Evolutionary conservation across 768 basidiomycete genomes (phyloP), one percentile per base, ranked within the genome.

Genomic region (Agrocybe praecox): DNA sequence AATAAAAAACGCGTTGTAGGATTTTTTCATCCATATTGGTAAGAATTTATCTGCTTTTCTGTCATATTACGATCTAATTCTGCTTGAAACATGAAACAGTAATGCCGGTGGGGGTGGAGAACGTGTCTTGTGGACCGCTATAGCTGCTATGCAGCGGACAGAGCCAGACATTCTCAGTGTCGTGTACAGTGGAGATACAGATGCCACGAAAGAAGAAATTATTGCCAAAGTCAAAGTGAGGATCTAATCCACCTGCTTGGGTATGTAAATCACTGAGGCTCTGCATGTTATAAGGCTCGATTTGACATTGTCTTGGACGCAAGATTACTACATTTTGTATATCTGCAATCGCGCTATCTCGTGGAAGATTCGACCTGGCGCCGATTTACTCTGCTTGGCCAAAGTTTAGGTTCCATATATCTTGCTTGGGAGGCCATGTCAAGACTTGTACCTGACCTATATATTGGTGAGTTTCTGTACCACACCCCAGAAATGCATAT

Each of bases 31-130:
- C 96, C 96, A 0, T 98, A 96, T 69, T 98, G 95, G 95, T 95
- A 64, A 74, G 85, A 15, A 17, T 36, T 9, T 29, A 19, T 32
- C 34, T 34, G 57, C 9, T 43, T 52, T 53, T 40, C n/a, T 49
- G 59, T 23, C 4, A 6, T 15, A 5, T 6, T 44, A 40, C 55
- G 55, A 55, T 62, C 72, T 79, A 67, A 77, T 74, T 72, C 66
- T 68, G 26, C 26, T 9, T 29, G 26, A 9, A 29, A 29, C 26
- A 29, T 29, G 49, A 18, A 32, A n/a, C 60, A 82, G 96, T 67
- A 97, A 98, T 79, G 95, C 96, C 34, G 96, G 96, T 0, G 96
- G 96, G 11, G 97, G 96, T 23, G 96, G 97, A 1, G 96, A 98
- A 72, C 85, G 95, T 1, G 97, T 99, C 1, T 74, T 99, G 0